Evolutionary conservation across 2,329 filamentous ascomycete genomes (phyloP), one percentile per base, ranked within the genome.

Genomic region (Ascocoryne sarcoides): DNA sequence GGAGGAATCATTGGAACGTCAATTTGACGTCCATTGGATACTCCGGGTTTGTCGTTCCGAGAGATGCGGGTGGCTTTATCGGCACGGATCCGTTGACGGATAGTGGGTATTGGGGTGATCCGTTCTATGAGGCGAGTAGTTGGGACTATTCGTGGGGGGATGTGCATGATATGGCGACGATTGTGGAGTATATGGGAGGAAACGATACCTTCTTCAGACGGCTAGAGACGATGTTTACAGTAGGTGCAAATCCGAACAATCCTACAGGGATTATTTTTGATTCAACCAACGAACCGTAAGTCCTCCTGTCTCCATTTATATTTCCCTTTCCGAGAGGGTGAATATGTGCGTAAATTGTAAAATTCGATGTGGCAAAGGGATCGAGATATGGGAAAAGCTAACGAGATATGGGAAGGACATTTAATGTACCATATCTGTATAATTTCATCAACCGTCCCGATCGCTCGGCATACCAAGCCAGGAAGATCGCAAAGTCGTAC

Each of bases 1-100:
- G 82, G 82, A 69, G 76, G 12, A 84, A 83, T 53, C 79, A 84
- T 48, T 86, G 79, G 79, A 79, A 84, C 55, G 55, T 69, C 0
- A 57, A 72, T 34, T 68, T 75, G 32, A 65, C 63, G 1, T 74
- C 75, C 0, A 65, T 80, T 0, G 72, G 70, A 3, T 82, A 81
- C 59, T 69, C 63, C 0, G 81, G 81, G 0, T 85, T 85, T 55
- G 62, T 85, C 4, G 79, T 78, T 0, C 81, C 82, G 0, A 68
- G 76, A n/a, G 59, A 63, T 40, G 48, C 62, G 10, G 62, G 65
- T 14, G 66, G 69, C 1, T 65, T 65, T 4, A 67, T 74, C 37
- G 44, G 62, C 43, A 65, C 64, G 51, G 57, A 71, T 58, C 62
- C 76, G 38, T 39, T 69, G 15, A 53, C 50, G 32, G 66, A 62